Evolutionary conservation across 1,284 basidiomycete species (phyloP), one percentile per base, ranked within the genome.

Genomic region (Malassezia yamatoensis): DNA sequence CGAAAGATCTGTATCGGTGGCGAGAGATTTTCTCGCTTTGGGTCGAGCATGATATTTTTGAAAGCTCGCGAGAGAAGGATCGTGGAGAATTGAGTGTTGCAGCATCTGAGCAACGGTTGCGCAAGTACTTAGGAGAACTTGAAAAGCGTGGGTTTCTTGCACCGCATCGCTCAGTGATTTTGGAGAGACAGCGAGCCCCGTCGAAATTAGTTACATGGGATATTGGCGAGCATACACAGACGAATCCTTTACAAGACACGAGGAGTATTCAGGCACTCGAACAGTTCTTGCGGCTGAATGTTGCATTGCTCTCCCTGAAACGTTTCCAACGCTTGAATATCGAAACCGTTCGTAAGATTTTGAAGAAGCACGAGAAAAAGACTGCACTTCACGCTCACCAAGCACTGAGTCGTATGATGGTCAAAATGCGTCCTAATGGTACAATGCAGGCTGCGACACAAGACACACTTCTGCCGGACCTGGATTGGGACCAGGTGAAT

Each of bases 331-430:
- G 82, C 35, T 88, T 88, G 8, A 96, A 90, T 64, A 81, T 86
- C 7, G 89, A 94, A 74, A 91, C 90, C 0, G 76, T 76, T 16
- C 60, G 77, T n/a, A 78, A 78, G 67, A 77, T 78, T 36, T 81
- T 94, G 59, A 94, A 96, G 79, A 96, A 96, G 74, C 91, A 94
- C 72, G 82, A 87, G 29, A 96, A 94, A 75, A 83, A 88, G 5
- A 89, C 87, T 0, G 70, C 72, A 0, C 63, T 81, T 8, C 53
- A 53, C 16, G 47, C 44, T 4, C 24, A 43, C 16, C 20, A 46
- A 15, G 38, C 49, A 16, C n/a, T 49, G 48, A 40, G 38, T 3
- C 34, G 35, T n/a, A 41, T 41, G 37, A 40, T 40, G 21, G 29
- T 41, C 15, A 11, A 32, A 9, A 47, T 35, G 45, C 32, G 37